These are phyloP conservation scores for Phytophthora cryptogea DNA, from an alignment of 352 stramenopile genomes.

Conservation along the genomic window DNA sequence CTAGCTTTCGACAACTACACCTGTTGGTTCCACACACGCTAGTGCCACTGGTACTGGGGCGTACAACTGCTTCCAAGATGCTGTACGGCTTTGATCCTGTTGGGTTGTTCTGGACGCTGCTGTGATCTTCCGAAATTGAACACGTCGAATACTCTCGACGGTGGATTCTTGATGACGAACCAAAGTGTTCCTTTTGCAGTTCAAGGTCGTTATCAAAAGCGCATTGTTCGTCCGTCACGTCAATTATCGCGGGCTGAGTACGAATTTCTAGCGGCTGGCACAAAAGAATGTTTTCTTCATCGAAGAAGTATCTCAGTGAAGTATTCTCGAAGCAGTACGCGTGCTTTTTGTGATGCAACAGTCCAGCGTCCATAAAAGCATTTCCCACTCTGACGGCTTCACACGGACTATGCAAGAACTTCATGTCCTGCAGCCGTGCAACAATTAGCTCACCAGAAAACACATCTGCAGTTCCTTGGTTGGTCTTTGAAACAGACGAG, in stretches of 20 bases:
- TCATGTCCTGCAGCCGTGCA: constrained; percentile 34
- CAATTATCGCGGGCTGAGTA: constrained; percentile 7
- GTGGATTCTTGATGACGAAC: neutral
- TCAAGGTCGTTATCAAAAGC: constrained; percentile 17
- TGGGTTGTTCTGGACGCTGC: constrained; percentile 23
- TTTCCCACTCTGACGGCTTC: constrained; percentile 53
- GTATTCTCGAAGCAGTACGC: constrained; percentile 37
- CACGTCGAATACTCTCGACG: constrained; percentile 5
- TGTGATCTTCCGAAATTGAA: constrained; percentile 20
- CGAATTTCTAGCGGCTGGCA: constrained; percentile 25
- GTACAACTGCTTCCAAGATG: constrained; percentile 5
- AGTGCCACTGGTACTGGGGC: constrained; percentile 5
- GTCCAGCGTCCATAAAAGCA: constrained; percentile 50
- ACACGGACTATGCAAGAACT: constrained; percentile 27
- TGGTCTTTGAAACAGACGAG: constrained; percentile 20
- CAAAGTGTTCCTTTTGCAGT: constrained; percentile 10
- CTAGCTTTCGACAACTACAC: constrained; percentile 48
- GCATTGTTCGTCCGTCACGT: constrained; percentile 1
- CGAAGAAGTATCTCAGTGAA: constrained; percentile 43
- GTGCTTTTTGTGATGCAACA: constrained; percentile 57
- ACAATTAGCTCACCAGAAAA: constrained; percentile 42
- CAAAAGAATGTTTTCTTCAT: constrained; percentile 41
- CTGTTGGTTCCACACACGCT: constrained; percentile 6
- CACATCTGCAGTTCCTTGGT: constrained; percentile 17
- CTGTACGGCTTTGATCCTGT: constrained; percentile 14